phyloP scores from a whole-genome alignment of 2,329 filamentous ascomycete genomes.

The Apiospora malaysiana region DNA sequence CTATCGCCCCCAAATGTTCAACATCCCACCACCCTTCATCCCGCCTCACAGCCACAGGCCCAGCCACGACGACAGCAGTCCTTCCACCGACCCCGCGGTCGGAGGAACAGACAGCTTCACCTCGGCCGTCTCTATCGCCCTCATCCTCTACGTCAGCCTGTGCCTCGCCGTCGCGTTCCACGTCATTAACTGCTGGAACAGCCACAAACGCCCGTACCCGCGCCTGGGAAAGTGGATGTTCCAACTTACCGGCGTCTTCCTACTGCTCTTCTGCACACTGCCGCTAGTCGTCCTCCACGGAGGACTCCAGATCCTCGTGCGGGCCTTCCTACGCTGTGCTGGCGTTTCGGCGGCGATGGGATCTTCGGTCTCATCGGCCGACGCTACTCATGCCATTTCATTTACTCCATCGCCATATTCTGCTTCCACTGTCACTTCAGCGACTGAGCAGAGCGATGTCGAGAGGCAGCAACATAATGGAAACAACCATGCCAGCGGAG shows the following conservation, averaged over 20 bases:
- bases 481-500: too few relatives aligned
- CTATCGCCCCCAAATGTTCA: too few relatives aligned
- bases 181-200: neutral
- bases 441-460: neutral
- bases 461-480: neutral
- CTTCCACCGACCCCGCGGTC: neutral
- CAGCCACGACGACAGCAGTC: too few relatives aligned
- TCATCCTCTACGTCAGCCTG: neutral
- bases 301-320: neutral
- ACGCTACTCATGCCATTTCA: too few relatives aligned
- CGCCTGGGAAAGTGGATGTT: rapidly evolving
- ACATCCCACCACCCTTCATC: neutral
- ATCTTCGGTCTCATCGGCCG: too few relatives aligned
- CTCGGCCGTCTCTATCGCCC: neutral
- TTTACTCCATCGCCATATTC: too few relatives aligned
- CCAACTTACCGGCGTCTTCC: neutral
- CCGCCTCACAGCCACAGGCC: too few relatives aligned
- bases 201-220: neutral
- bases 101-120: too few relatives aligned
- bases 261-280: neutral
- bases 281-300: neutral
- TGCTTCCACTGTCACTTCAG: neutral
- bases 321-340: neutral
- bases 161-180: neutral
- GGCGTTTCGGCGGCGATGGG: too few relatives aligned